Percentiles rank a stretch among this genome's conserved stretches.
phyloP scores from a whole-genome alignment of 2,329 filamentous ascomycete species.

The Colletotrichum spaethianum region DNA sequence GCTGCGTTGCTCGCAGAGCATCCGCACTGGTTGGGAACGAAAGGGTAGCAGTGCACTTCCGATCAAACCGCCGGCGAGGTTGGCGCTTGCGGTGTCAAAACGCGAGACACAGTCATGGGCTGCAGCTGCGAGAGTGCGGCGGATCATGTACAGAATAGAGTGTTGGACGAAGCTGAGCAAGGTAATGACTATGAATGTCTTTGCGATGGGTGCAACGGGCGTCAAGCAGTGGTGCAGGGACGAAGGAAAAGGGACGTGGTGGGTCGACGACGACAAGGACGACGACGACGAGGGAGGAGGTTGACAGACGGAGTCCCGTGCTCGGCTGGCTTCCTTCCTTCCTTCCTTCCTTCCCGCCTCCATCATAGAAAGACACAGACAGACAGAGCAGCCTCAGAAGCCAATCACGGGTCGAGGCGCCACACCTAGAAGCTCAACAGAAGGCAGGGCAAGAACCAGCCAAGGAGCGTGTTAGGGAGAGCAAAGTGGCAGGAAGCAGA shows the following conservation, averaged over 20 bases:
- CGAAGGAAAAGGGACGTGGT: not conserved
- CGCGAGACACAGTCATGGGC: constrained; percentile 3
- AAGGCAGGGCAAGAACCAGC: not conserved
- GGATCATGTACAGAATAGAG: not conserved
- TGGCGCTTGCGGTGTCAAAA: constrained; percentile 11
- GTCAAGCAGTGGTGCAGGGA: not conserved
- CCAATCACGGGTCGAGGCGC: constrained; percentile 1
- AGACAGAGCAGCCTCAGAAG: not conserved
- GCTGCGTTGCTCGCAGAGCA: not conserved
- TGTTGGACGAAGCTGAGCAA: not conserved
- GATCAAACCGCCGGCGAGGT: not conserved
- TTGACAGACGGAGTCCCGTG: constrained; percentile 9
- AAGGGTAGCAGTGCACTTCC: not conserved
- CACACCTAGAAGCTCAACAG: not conserved
- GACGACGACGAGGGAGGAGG: not conserved
- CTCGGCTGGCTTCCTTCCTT: not conserved
- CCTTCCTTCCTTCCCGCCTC: not conserved
- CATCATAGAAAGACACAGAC: too few relatives aligned
- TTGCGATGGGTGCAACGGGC: not conserved
- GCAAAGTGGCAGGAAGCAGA: constrained; percentile 1
- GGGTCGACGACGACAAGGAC: not conserved
- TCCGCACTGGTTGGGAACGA: not conserved
- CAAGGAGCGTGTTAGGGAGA: not conserved
- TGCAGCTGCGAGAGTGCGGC: not conserved
- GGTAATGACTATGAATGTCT: not conserved